Evolutionary conservation across 1,139 yeast genomes (phyloP).

Genomic region (Taphrina flavorubra): DNA sequence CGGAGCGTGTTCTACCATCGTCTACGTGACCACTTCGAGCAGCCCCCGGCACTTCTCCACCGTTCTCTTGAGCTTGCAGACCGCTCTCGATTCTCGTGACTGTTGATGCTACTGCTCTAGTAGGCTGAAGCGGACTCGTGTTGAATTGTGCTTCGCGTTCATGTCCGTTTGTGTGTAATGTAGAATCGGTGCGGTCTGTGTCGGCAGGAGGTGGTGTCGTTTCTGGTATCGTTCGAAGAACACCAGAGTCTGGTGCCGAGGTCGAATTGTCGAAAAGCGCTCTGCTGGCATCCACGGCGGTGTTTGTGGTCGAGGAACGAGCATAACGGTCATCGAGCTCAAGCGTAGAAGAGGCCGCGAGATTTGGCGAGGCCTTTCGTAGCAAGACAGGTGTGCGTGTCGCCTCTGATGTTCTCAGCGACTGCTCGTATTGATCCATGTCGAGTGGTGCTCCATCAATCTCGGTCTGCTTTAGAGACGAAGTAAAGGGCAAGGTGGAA

Average conservation of each 20-base stretch:
- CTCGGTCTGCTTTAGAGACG: not conserved
- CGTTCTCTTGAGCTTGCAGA: not conserved
- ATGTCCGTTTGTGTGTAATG: not conserved
- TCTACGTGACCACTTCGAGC: not conserved
- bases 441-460: not conserved
- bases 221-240: not conserved
- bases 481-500: slow-evolving; percentile 11
- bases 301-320: not conserved
- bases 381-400: slow-evolving; percentile 12
- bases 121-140: not conserved
- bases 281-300: not conserved
- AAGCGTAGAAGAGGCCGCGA: not conserved
- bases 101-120: not conserved
- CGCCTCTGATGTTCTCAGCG: not conserved
- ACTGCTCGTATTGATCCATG: slow-evolving; percentile 21
- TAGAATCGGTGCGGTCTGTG: not conserved
- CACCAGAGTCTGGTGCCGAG: not conserved
- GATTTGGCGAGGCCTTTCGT: slow-evolving; percentile 21
- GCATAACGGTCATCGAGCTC: not conserved
- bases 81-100: too few relatives aligned
- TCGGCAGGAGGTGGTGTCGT: not conserved
- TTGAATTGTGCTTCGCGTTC: not conserved
- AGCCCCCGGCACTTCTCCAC: not conserved
- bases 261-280: not conserved
- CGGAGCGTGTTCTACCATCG: not conserved